phyloP scores from a whole-genome alignment of 2,329 filamentous ascomycete genomes.

The Colletotrichum sp. region DNA sequence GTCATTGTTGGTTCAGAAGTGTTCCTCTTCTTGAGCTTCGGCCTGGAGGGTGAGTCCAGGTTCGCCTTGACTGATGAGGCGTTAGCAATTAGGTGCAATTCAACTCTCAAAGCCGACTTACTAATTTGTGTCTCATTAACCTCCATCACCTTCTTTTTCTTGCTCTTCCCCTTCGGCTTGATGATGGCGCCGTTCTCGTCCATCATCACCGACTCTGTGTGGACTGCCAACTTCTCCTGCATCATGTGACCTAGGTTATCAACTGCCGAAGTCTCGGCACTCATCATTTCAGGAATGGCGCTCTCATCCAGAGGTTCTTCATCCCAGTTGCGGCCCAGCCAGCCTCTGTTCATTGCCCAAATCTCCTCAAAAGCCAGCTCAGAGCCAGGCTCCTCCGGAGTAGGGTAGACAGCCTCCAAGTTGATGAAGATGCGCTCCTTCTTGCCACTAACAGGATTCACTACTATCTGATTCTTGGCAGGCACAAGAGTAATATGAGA shows the following conservation, averaged over 20 bases:
- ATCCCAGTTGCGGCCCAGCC: constrained; percentile 65
- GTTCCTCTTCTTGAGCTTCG: constrained; percentile 82
- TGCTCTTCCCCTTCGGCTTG: constrained; percentile 54
- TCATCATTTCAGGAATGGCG: neutral
- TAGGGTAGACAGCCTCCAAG: constrained; percentile 84
- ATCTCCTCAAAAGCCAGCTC: constrained; percentile 94
- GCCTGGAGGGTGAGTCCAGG: constrained; percentile 85
- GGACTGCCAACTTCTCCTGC: constrained; percentile 45
- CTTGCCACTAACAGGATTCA: constrained; percentile 83
- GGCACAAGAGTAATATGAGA: constrained; percentile 72
- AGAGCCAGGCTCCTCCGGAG: constrained; percentile 69
- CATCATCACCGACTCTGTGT: constrained; percentile 49
- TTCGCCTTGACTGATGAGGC: constrained; percentile 80
- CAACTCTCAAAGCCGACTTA: constrained; percentile 52
- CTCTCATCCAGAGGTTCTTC: constrained; percentile 11
- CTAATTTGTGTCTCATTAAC: constrained; percentile 92
- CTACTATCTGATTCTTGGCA: constrained; percentile 76
- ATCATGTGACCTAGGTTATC: constrained; percentile 27
- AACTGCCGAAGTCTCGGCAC: constrained; percentile 13
- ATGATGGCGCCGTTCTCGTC: constrained; percentile 66
- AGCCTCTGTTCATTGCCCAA: constrained; percentile 77
- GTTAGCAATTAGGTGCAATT: constrained; percentile 30
- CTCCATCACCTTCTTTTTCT: constrained; percentile 83
- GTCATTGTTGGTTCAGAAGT: constrained; percentile 93
- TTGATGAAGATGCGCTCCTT: constrained; percentile 88